Evolutionary conservation across 2,329 filamentous ascomycete genomes (phyloP).

Genomic region (Orbilia blumenaviensis): DNA sequence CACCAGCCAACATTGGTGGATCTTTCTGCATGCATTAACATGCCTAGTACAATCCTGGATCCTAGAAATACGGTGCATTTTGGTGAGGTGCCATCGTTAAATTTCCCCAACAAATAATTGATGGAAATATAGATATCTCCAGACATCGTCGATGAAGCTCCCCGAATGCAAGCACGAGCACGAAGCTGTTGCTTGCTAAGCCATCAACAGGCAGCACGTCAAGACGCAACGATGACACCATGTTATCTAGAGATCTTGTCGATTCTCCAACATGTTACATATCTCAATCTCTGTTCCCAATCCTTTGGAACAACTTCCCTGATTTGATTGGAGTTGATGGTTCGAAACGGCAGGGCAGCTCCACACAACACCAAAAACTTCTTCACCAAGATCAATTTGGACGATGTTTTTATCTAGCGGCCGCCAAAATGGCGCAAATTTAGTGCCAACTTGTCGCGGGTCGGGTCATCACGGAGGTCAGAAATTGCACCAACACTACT

Average conservation of each 20-base stretch:
- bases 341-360: conserved; percentile 42
- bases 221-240: conserved; percentile 50
- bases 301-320: conserved; percentile 21
- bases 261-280: conserved; percentile 18
- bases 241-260: conserved; percentile 48
- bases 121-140: conserved; percentile 20
- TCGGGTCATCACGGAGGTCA: conserved; percentile 53
- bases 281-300: background rate
- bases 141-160: conserved; percentile 16
- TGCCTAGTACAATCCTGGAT: conserved; percentile 31
- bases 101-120: conserved; percentile 51
- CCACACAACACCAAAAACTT: conserved; percentile 45
- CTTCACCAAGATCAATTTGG: conserved; percentile 25
- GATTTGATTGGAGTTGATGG: conserved; percentile 32
- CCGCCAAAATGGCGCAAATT: conserved; percentile 54
- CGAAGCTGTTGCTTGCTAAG: conserved; percentile 3
- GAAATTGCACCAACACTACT: conserved; percentile 18
- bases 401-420: conserved; percentile 28
- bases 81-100: conserved; percentile 45
- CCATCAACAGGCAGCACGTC: conserved; percentile 20
- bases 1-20: conserved; percentile 30
- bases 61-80: conserved; percentile 35
- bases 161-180: background rate
- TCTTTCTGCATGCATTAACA: conserved; percentile 38
- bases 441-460: conserved; percentile 29